Evolutionary conservation across 768 basidiomycete species (phyloP).

Genomic region (Pleurotus citrinopileatus): DNA sequence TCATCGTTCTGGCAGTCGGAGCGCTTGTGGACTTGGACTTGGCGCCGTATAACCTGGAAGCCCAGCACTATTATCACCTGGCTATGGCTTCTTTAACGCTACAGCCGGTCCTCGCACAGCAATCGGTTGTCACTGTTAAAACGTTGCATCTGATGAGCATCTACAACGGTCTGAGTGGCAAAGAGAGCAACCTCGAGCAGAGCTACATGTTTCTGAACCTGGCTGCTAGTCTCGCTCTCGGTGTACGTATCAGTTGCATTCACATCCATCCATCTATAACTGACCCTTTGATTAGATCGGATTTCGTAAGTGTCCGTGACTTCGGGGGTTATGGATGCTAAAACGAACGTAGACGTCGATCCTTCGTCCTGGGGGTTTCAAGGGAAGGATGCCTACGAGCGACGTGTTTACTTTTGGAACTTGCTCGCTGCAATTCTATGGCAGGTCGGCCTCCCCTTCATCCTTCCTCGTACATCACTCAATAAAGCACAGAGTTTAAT

Average conservation of each 20-base stretch:
- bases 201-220: conserved; percentile 45
- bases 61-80: conserved; percentile 48
- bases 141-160: conserved; percentile 51
- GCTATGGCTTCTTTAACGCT: conserved; percentile 44
- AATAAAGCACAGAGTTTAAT: conserved; percentile 33
- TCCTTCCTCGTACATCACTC: background rate
- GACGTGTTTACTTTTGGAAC: conserved; percentile 56
- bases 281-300: conserved; percentile 31
- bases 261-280: conserved; percentile 5
- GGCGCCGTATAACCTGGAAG: conserved; percentile 46
- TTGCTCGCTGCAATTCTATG: conserved; percentile 45
- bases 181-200: conserved; percentile 46
- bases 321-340: background rate
- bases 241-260: conserved; percentile 28
- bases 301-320: conserved; percentile 31
- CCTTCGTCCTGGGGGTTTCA: conserved; percentile 48
- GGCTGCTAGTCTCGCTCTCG: conserved; percentile 44
- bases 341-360: conserved; percentile 39
- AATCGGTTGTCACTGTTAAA: conserved; percentile 47
- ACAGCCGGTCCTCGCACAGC: conserved; percentile 39
- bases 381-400: conserved; percentile 49
- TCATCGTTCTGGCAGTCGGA: conserved; percentile 46
- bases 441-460: conserved; percentile 34
- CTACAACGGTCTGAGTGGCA: conserved; percentile 52
- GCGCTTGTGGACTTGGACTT: conserved; percentile 44